These are phyloP conservation scores for Saccharomyces hybrid DNA, from an alignment of 1,139 yeast genomes.

Conservation along the genomic window DNA sequence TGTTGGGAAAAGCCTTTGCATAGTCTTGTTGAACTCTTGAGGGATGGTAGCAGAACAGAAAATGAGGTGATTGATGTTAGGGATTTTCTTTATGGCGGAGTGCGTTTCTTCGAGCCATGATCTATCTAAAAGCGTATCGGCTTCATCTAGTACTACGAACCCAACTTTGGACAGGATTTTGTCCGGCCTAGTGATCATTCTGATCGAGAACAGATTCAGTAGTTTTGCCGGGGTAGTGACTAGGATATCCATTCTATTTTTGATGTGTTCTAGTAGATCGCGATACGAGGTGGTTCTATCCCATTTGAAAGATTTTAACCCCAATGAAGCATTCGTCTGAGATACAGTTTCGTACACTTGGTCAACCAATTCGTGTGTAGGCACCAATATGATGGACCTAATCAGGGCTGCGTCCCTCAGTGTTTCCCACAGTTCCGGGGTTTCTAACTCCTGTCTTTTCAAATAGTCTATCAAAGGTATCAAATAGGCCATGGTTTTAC, in stretches of 20 bases:
- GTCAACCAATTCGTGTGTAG: slow-evolving; percentile 81
- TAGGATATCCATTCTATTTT: slow-evolving; percentile 60
- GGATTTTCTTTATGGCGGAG: slow-evolving; percentile 45
- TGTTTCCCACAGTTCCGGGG: slow-evolving; percentile 32
- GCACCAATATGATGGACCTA: slow-evolving; percentile 67
- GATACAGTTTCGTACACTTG: slow-evolving; percentile 59
- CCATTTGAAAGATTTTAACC: slow-evolving; percentile 51
- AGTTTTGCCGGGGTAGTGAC: slow-evolving; percentile 80
- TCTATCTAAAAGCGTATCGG: slow-evolving; percentile 84
- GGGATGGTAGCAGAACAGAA: slow-evolving; percentile 93
- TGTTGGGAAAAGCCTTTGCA: slow-evolving; percentile 57
- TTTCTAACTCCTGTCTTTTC: slow-evolving; percentile 45
- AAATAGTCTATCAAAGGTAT: slow-evolving; percentile 66
- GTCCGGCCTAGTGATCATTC: slow-evolving; percentile 44
- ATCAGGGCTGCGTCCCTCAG: slow-evolving; percentile 40
- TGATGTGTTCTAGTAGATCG: slow-evolving; percentile 43
- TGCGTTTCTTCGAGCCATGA: slow-evolving; percentile 71
- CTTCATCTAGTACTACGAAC: slow-evolving; percentile 83
- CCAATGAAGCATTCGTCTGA: slow-evolving; percentile 37
- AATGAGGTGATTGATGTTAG: slow-evolving; percentile 53
- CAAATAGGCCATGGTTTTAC: slow-evolving; percentile 89
- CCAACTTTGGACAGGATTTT: slow-evolving; percentile 41
- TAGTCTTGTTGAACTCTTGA: slow-evolving; percentile 57
- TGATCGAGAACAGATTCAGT: slow-evolving; percentile 39
- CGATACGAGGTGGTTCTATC: slow-evolving; percentile 44